Conservation (phyloP, 768 basidiomycete genomes). For the Pisolithus orientalis region DNA sequence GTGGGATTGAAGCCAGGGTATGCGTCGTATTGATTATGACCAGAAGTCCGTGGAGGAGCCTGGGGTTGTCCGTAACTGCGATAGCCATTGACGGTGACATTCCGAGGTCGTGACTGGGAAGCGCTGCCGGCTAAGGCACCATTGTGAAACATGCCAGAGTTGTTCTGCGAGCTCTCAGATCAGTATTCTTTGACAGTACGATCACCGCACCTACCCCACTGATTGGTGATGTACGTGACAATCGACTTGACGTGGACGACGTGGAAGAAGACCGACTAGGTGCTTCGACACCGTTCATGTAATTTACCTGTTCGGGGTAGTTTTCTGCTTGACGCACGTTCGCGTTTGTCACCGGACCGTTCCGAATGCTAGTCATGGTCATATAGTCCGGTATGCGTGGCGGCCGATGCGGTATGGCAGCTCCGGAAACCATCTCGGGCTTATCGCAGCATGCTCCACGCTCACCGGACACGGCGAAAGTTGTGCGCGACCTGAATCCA, state of each 20-base stretch:
- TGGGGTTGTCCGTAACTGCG: constrained; percentile 20
- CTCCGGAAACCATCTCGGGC: constrained; percentile 6
- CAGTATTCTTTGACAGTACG: not conserved
- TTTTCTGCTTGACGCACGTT: constrained; percentile 15
- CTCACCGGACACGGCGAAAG: constrained; percentile 31
- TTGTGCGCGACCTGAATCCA: constrained; percentile 15
- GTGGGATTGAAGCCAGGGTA: constrained; percentile 18
- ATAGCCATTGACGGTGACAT: constrained; percentile 6
- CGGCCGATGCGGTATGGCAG: constrained; percentile 10
- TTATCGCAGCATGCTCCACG: constrained; percentile 17
- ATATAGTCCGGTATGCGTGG: constrained; percentile 27
- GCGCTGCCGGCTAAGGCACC: constrained; percentile 6
- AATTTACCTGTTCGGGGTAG: constrained; percentile 20
- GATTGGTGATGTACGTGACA: constrained; percentile 26
- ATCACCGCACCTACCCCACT: constrained; percentile 14
- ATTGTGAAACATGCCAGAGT: constrained; percentile 18
- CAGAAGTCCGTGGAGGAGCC: constrained; percentile 10
- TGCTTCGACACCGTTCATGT: constrained; percentile 15
- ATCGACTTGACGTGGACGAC: constrained; percentile 27
- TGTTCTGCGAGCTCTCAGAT: constrained; percentile 12
- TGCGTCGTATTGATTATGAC: constrained; percentile 15
- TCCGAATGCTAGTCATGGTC: constrained; percentile 26
- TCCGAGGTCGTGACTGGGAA: constrained; percentile 13
- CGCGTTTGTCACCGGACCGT: constrained; percentile 18
- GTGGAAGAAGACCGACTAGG: constrained; percentile 28